Conservation (phyloP, 768 basidiomycete genomes). For the Cubamyces lactineus region DNA sequence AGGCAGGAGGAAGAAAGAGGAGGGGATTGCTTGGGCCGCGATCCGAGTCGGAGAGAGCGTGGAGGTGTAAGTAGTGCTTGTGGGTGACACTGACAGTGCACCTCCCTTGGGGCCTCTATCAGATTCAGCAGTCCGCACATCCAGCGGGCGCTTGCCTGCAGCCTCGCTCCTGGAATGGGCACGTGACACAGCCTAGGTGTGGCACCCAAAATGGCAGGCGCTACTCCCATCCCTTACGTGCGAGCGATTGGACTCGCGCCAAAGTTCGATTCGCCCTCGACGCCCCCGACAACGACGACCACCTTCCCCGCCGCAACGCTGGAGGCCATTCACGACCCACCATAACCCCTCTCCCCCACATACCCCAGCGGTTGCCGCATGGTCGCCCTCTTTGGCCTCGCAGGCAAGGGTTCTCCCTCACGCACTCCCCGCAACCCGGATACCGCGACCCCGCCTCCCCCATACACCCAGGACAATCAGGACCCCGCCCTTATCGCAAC, state of each 20-base stretch:
- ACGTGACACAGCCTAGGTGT: not conserved
- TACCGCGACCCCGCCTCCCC: constrained; percentile 38
- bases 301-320: constrained; percentile 15
- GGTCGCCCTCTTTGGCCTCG: constrained; percentile 44
- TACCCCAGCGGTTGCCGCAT: constrained; percentile 33
- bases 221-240: not conserved
- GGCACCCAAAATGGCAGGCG: no score
- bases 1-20: no score
- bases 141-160: no score
- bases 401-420: constrained; percentile 40
- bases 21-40: no score
- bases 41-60: no score
- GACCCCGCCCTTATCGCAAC: constrained; percentile 42
- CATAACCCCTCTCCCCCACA: constrained; percentile 6
- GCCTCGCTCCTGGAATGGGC: not conserved
- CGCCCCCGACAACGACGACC: constrained; percentile 12
- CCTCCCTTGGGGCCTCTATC: no score
- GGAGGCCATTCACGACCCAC: constrained; percentile 12
- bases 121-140: no score
- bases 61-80: no score
- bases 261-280: constrained; percentile 13
- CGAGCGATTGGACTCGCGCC: constrained; percentile 2
- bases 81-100: no score
- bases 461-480: constrained; percentile 38
- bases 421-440: constrained; percentile 31